phyloP scores from a whole-genome alignment of 1,284 basidiomycete genomes.

The Puccinia coronata region DNA sequence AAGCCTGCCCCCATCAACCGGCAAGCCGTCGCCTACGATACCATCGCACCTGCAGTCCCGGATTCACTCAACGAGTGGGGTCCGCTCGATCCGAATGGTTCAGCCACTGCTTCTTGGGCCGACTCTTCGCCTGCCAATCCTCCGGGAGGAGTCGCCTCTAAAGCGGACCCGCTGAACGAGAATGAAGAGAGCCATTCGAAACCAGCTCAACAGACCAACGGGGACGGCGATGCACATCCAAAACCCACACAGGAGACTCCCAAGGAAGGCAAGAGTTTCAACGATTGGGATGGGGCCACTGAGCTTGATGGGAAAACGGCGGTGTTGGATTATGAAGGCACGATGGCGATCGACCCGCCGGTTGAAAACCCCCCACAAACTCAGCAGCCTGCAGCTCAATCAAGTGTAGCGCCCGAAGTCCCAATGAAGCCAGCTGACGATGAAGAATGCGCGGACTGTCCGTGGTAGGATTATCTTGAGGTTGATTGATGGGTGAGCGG shows the following conservation, averaged over 20 bases:
- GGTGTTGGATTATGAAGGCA: background rate
- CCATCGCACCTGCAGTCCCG: background rate
- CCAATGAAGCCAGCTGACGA: background rate
- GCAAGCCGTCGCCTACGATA: background rate
- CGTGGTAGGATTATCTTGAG: background rate
- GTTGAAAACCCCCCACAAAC: background rate
- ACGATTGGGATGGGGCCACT: background rate
- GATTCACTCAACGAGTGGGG: background rate
- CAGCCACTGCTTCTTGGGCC: background rate
- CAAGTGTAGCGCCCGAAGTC: background rate
- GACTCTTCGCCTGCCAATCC: background rate
- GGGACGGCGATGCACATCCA: background rate
- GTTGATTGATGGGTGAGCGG: background rate
- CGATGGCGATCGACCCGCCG: background rate
- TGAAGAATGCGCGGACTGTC: background rate
- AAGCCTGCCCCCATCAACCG: background rate
- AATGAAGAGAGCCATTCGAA: background rate
- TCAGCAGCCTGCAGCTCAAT: background rate
- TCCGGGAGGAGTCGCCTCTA: background rate
- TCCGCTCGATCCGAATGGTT: background rate
- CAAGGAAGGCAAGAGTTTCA: background rate
- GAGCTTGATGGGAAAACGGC: background rate
- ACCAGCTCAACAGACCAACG: background rate
- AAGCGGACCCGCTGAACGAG: background rate
- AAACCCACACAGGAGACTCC: background rate